These are phyloP conservation scores for Syzygium aqueum DNA, from an alignment of 345 rosid genomes.

Conservation along the genomic window DNA sequence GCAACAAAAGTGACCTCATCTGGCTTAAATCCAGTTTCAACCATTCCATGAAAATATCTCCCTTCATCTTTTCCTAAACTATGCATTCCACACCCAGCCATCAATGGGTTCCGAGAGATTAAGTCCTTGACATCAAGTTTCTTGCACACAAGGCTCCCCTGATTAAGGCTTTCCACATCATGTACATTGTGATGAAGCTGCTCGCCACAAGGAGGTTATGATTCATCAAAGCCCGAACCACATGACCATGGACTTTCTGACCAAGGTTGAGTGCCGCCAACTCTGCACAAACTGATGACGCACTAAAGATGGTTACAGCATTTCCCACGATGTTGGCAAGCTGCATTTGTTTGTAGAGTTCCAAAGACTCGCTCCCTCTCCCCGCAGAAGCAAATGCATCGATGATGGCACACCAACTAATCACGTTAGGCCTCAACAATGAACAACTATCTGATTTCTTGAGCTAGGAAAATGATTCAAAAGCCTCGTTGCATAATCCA, in stretches of 20 bases:
- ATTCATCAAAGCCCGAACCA: slow-evolving; percentile 33
- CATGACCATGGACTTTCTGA: slow-evolving; percentile 59
- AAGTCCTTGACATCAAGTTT: slow-evolving; percentile 33
- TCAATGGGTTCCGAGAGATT: slow-evolving; percentile 60
- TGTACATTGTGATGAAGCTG: slow-evolving; percentile 66
- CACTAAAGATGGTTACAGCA: slow-evolving; percentile 45
- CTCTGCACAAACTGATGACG: slow-evolving; percentile 63
- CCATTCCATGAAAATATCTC: slow-evolving; percentile 40
- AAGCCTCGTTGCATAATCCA: slow-evolving; percentile 49
- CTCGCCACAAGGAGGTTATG: slow-evolving; percentile 51
- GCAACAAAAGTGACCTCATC: slow-evolving; percentile 62
- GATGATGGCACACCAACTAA: slow-evolving; percentile 69
- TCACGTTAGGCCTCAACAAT: slow-evolving; percentile 38
- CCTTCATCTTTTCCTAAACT: slow-evolving; percentile 48
- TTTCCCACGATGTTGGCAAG: slow-evolving; percentile 32
- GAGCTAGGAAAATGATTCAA: slow-evolving; percentile 35
- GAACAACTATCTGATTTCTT: slow-evolving; percentile 18
- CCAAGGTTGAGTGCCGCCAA: slow-evolving; percentile 44
- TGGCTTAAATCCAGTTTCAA: slow-evolving; percentile 33
- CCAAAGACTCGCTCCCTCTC: neutral
- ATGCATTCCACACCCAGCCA: slow-evolving; percentile 57
- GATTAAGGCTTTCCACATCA: slow-evolving; percentile 43
- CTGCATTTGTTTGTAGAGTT: slow-evolving; percentile 1
- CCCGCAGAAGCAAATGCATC: slow-evolving; percentile 58
- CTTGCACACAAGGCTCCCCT: slow-evolving; percentile 40